Percentiles rank a stretch among this genome's conserved stretches.
Conservation (phyloP, 805 yeast species). For the Hanseniaspora pseudoguilliermondii region DNA sequence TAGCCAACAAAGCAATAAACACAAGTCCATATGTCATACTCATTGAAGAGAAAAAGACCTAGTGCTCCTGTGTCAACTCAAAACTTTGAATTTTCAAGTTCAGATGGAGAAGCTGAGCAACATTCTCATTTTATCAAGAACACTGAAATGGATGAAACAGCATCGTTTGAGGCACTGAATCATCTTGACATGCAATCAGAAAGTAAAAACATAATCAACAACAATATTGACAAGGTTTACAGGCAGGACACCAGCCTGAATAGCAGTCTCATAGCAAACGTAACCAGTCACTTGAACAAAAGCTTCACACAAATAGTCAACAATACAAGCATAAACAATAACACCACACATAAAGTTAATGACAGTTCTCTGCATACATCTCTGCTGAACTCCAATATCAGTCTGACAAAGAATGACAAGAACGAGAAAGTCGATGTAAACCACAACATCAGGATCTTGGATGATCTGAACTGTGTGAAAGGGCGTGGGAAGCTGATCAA, state of each 20-base stretch:
- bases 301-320: not conserved
- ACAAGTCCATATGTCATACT: not conserved
- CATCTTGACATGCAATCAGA: not conserved
- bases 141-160: not conserved
- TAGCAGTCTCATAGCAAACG: not conserved
- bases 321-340: not conserved
- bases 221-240: not conserved
- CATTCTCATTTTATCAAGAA: not conserved
- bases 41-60: not conserved
- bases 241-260: not conserved
- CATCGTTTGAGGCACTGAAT: not conserved
- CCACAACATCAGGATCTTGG: not conserved
- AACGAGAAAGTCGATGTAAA: not conserved
- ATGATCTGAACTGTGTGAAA: not conserved
- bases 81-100: slow-evolving; percentile 5
- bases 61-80: not conserved
- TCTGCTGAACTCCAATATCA: not conserved
- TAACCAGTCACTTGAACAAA: not conserved
- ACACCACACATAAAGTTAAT: not conserved
- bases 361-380: slow-evolving; percentile 4
- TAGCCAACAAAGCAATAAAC: not conserved
- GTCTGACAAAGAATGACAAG: not conserved
- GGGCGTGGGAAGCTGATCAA: not conserved
- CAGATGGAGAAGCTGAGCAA: not conserved
- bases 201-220: not conserved